Percentiles rank a stretch among this genome's conserved stretches.
Conservation (phyloP, 352 stramenopile species). For the Plasmopara halstedii region DNA sequence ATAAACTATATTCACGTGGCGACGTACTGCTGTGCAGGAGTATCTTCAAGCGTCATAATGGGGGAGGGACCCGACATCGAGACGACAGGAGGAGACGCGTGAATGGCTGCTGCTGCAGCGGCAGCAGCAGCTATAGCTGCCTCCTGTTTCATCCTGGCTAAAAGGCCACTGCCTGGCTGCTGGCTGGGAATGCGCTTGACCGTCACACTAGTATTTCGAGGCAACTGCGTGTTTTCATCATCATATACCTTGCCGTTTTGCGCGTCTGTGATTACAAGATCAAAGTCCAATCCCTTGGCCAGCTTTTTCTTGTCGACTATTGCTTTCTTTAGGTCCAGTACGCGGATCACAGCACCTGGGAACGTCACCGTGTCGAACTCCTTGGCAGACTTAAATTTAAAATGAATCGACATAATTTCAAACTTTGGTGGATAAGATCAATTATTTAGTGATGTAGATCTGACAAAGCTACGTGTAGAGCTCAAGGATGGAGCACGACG, state of each 20-base stretch:
- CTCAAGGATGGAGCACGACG: not conserved
- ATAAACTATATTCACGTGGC: constrained; percentile 2
- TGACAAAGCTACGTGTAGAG: constrained; percentile 5
- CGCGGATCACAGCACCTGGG: constrained; percentile 74
- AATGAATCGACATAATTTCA: constrained; percentile 80
- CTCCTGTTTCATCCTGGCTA: constrained; percentile 84
- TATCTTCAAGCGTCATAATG: constrained; percentile 19
- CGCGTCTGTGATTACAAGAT: constrained; percentile 88
- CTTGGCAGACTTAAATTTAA: constrained; percentile 89
- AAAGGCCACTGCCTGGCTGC: constrained; percentile 57
- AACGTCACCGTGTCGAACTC: constrained; percentile 87
- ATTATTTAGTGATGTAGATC: not conserved
- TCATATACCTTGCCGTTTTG: constrained; percentile 90
- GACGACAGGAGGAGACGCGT: constrained; percentile 31
- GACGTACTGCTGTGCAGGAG: constrained; percentile 36
- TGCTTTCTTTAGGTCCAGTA: constrained; percentile 88
- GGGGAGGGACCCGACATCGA: constrained; percentile 33
- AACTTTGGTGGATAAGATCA: not conserved
- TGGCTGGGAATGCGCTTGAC: constrained; percentile 87
- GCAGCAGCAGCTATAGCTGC: constrained; percentile 49
- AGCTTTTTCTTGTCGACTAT: constrained; percentile 93
- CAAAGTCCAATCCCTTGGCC: constrained; percentile 87
- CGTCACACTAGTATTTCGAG: constrained; percentile 88
- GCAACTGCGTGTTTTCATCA: constrained; percentile 84
- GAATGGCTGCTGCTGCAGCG: constrained; percentile 30